Evolutionary conservation across 345 rosid species (phyloP).

Genomic region (Barbarea vulgaris): DNA sequence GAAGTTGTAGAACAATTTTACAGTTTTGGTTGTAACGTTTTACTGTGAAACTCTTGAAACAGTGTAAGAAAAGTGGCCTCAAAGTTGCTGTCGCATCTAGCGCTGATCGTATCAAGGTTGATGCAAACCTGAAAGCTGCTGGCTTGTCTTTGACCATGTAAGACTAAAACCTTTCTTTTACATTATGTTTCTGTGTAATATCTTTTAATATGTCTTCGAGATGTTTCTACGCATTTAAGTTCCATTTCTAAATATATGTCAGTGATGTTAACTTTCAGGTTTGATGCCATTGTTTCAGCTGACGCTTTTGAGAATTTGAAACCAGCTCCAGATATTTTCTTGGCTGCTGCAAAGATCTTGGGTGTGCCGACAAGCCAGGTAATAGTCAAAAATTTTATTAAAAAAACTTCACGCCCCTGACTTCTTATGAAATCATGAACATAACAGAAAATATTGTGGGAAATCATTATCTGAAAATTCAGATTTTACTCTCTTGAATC

Average conservation of each 20-base stretch:
- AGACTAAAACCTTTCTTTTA: conserved; percentile 25
- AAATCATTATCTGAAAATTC: background rate
- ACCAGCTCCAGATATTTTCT: conserved; percentile 97
- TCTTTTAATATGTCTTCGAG: background rate
- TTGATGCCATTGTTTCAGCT: conserved; percentile 96
- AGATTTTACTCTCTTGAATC: background rate
- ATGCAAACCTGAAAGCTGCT: conserved; percentile 94
- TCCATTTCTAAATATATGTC: conserved; percentile 1
- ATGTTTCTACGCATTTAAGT: background rate
- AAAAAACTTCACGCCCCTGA: background rate
- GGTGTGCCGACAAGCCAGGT: conserved; percentile 82
- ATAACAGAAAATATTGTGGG: background rate
- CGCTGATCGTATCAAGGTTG: conserved; percentile 94
- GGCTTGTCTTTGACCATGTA: conserved; percentile 71
- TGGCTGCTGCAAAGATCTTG: conserved; percentile 88
- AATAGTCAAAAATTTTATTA: conserved; percentile 10
- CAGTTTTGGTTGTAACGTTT: background rate
- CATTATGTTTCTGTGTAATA: background rate
- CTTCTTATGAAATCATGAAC: background rate
- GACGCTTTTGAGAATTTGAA: conserved; percentile 97
- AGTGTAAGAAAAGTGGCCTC: conserved; percentile 87
- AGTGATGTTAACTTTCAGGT: conserved; percentile 55
- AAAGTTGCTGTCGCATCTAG: conserved; percentile 98
- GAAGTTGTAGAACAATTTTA: background rate
- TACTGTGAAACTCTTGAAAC: conserved; percentile 24